These are phyloP conservation scores for Erodium trifolium DNA, from an alignment of 441 rosid species.

Conservation along the genomic window DNA sequence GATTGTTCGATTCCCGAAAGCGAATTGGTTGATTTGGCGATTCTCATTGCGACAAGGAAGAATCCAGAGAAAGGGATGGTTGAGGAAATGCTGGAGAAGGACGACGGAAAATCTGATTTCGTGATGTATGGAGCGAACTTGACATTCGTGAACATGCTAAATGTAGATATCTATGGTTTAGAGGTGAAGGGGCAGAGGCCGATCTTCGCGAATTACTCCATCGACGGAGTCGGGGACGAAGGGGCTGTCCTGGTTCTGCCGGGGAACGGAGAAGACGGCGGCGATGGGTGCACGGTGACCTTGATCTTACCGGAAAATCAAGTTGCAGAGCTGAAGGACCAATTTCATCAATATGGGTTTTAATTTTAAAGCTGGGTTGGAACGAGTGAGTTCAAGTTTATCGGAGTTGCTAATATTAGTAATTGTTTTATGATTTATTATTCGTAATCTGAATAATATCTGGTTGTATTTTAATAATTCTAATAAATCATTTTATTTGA, in stretches of 20 bases:
- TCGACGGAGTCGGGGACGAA: neutral
- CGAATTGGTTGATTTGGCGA: neutral
- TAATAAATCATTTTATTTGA: no score
- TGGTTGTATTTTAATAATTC: no score
- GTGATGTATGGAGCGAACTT: neutral
- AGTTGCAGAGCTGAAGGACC: neutral
- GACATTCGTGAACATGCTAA: neutral
- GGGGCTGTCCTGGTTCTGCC: neutral
- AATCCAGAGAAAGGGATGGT: neutral
- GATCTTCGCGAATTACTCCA: neutral
- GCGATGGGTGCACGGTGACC: neutral
- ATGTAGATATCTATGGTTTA: neutral
- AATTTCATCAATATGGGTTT: neutral
- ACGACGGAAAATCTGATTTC: neutral
- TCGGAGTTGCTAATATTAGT: no score
- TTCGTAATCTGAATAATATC: no score
- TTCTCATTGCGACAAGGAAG: neutral
- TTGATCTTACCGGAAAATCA: neutral
- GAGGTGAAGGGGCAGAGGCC: neutral
- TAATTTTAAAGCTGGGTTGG: neutral
- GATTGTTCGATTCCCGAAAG: neutral
- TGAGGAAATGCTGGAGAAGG: neutral
- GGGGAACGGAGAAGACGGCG: neutral
- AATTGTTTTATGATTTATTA: neutral
- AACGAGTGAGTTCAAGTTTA: neutral